Evolutionary conservation across 805 yeast genomes (phyloP), one percentile per base, ranked within the genome.

Genomic region (Tetrapisispora arboricola): DNA sequence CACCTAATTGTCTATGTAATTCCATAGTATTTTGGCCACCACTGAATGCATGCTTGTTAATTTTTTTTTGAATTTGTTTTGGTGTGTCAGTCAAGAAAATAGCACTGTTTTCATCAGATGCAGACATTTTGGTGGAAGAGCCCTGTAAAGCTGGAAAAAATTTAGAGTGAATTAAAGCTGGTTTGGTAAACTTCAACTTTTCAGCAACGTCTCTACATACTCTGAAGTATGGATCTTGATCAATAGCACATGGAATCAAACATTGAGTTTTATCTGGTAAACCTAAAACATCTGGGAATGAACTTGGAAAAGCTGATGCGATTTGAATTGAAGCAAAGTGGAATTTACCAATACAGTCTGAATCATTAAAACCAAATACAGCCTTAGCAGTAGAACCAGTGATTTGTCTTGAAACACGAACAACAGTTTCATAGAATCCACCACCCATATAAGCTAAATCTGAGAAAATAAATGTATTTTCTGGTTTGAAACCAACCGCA

Each of bases 61-160:
- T 81, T 65, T 92, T 92, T 73, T 86, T 92, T 60, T 84, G 82
- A 49, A 92, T 84, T 67, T 84, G 87, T 59, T 84, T 85, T 38
- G 94, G 76, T 2, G 96, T 84, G 63, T 92, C 98, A 43, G 87
- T 88, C 92, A 92, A 82, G 68, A 81, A 92, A 50, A 92, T 87
- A 6, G 98, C 92, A 30, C 90, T 75, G 42, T 84, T 80, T 47
- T 84, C 86, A 61, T 84, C 92, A 11, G 92, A 80, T 4, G 98
- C 97, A 46, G 94, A 82, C 98, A 92, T 92, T 68, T 92, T 92
- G 30, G 96, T 84, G 13, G 87, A 74, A 4, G 97, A 80, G 41
- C 98, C 98, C 70, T 92, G 97, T 52, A 90, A 68, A 40, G 98
- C 97, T 34, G 98, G 98, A 83, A 92, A 92, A 65, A 92, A 92